A percentile compares a stretch with the other conserved stretches of the same genome.
These are phyloP conservation scores for Bidens hawaiensis DNA, from an alignment of 140 eudicot genomes.

Conservation along the genomic window DNA sequence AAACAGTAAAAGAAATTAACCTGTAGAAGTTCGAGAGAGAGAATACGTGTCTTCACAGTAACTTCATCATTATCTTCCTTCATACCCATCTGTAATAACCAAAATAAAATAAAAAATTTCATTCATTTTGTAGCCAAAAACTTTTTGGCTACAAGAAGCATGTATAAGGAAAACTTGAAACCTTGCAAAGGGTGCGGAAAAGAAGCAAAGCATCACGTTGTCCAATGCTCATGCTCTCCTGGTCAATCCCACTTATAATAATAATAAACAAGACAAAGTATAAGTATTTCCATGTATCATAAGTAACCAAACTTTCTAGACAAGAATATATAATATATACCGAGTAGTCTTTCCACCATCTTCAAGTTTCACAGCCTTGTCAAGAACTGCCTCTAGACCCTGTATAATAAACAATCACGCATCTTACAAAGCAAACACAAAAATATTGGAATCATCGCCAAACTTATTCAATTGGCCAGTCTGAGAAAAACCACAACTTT, in stretches of 20 bases:
- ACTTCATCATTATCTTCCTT: constrained; percentile 98
- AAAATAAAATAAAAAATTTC: constrained; percentile 21
- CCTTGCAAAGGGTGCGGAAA: constrained; percentile 99
- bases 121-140: constrained; percentile 12
- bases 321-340: constrained; percentile 39
- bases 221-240: constrained; percentile 84
- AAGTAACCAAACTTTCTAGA: neutral
- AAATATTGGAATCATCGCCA: constrained; percentile 9
- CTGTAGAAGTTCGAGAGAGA: constrained; percentile 98
- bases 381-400: constrained; percentile 99
- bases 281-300: constrained; percentile 13
- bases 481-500: neutral
- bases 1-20: constrained; percentile 30
- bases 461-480: neutral
- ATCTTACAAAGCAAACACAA: constrained; percentile 2
- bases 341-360: constrained; percentile 78
- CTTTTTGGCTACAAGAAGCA: constrained; percentile 1
- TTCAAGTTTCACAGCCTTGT: constrained; percentile 98
- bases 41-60: constrained; percentile 78
- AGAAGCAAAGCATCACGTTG: constrained; percentile 93
- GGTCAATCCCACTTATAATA: constrained; percentile 77
- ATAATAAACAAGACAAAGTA: constrained; percentile 10
- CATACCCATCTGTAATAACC: constrained; percentile 91
- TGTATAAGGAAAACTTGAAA: constrained; percentile 21
- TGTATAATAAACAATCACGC: constrained; percentile 23